Conservation (phyloP, 2,329 filamentous ascomycete species). For the Alternaria dauci region DNA sequence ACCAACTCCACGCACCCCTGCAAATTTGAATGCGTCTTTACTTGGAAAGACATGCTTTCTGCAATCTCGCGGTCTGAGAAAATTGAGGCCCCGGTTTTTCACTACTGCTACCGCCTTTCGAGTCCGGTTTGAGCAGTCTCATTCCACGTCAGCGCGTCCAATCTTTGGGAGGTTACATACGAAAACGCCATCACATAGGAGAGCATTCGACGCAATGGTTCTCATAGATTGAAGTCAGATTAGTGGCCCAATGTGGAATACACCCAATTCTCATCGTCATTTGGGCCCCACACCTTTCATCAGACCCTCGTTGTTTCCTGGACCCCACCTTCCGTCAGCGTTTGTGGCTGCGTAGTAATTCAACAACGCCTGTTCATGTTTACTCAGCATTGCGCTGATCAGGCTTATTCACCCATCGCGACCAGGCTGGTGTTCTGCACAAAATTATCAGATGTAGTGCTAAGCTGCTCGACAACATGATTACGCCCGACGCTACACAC, state of each 20-base stretch:
- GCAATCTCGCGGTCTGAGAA: neutral
- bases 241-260: neutral
- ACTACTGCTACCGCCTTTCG: neutral
- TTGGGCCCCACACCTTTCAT: neutral
- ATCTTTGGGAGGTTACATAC: neutral
- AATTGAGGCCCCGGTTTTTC: neutral
- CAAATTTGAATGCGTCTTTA: neutral
- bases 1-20: neutral
- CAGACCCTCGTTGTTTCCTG: too few species aligned
- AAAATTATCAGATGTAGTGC: neutral
- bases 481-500: neutral
- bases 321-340: neutral
- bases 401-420: too few species aligned
- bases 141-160: neutral
- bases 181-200: neutral
- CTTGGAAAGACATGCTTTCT: neutral
- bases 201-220: neutral
- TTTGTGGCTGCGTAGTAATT: neutral
- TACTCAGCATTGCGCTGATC: neutral
- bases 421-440: neutral
- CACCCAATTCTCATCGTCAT: neutral
- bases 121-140: neutral
- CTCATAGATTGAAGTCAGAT: neutral
- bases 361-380: neutral
- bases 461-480: neutral